Evolutionary conservation across 2,329 filamentous ascomycete species (phyloP).

Genomic region (Diplocarpon mali): DNA sequence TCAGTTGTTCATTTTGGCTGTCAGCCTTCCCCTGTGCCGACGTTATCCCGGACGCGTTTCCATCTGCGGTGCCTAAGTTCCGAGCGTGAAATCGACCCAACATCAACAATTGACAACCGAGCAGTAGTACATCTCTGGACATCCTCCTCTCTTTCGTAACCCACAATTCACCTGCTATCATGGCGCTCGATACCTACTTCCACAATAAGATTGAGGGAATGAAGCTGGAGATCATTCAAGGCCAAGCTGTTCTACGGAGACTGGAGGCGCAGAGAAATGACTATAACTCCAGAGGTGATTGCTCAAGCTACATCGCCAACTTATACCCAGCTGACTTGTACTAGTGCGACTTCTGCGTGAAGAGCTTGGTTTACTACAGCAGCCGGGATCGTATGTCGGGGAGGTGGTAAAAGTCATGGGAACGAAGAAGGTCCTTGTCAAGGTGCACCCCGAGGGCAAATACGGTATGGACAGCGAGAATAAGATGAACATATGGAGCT

Average conservation of each 20-base stretch:
- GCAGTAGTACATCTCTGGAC: conserved; percentile 3
- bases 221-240: conserved; percentile 99
- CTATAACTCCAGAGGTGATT: conserved; percentile 74
- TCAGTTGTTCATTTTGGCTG: too few relatives aligned
- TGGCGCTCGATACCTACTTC: conserved; percentile 99
- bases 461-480: conserved; percentile 55
- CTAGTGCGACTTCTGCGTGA: conserved; percentile 80
- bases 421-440: conserved; percentile 97
- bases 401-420: conserved; percentile 99
- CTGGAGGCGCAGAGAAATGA: conserved; percentile 97
- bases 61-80: conserved; percentile 4
- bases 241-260: conserved; percentile 86
- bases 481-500: conserved; percentile 6
- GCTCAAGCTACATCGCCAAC: not conserved
- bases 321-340: conserved; percentile 14
- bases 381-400: conserved; percentile 94
- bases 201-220: conserved; percentile 99
- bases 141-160: conserved; percentile 7
- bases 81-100: not conserved
- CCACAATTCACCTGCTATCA: conserved; percentile 36
- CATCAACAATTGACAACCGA: conserved; percentile 2
- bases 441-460: conserved; percentile 99
- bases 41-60: not conserved
- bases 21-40: not conserved
- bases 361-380: conserved; percentile 89